Conservation (phyloP, 2,329 filamentous ascomycete genomes). For the Phialophora chinensis region DNA sequence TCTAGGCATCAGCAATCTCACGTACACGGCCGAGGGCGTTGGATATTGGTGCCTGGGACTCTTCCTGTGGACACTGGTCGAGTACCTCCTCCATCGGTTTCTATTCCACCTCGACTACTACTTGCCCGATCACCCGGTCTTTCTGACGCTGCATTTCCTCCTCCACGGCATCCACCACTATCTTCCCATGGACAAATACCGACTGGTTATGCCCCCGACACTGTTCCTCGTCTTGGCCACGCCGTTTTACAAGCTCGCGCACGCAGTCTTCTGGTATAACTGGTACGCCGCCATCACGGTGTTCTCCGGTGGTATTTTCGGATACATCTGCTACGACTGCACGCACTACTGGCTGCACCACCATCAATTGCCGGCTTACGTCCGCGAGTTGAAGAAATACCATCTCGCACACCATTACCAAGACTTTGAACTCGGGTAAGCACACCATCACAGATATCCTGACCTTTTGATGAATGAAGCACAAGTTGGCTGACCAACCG, state of each 20-base stretch:
- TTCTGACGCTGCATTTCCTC: slow-evolving; percentile 85
- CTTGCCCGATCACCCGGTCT: slow-evolving; percentile 89
- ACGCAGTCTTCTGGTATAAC: slow-evolving; percentile 78
- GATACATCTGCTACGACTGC: slow-evolving; percentile 94
- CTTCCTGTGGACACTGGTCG: slow-evolving; percentile 83
- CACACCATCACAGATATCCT: neutral
- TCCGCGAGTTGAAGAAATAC: slow-evolving; percentile 93
- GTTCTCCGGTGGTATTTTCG: slow-evolving; percentile 90
- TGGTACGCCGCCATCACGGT: slow-evolving; percentile 81
- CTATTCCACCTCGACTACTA: slow-evolving; percentile 93
- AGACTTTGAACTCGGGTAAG: slow-evolving; percentile 85
- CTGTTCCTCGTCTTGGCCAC: slow-evolving; percentile 82
- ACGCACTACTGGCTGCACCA: slow-evolving; percentile 99
- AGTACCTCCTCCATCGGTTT: slow-evolving; percentile 87
- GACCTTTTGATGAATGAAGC: neutral
- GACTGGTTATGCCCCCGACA: slow-evolving; percentile 94
- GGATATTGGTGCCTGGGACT: slow-evolving; percentile 74
- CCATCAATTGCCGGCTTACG: slow-evolving; percentile 87
- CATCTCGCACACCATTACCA: slow-evolving; percentile 97
- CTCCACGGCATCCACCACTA: slow-evolving; percentile 98
- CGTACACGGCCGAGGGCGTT: slow-evolving; percentile 52
- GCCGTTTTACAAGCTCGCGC: slow-evolving; percentile 92
- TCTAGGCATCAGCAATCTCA: slow-evolving; percentile 64
- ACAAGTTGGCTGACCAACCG: slow-evolving; percentile 11
- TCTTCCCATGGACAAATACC: slow-evolving; percentile 97